Evolutionary conservation across 768 basidiomycete genomes (phyloP).

Genomic region (Austroboletus eburneus): DNA sequence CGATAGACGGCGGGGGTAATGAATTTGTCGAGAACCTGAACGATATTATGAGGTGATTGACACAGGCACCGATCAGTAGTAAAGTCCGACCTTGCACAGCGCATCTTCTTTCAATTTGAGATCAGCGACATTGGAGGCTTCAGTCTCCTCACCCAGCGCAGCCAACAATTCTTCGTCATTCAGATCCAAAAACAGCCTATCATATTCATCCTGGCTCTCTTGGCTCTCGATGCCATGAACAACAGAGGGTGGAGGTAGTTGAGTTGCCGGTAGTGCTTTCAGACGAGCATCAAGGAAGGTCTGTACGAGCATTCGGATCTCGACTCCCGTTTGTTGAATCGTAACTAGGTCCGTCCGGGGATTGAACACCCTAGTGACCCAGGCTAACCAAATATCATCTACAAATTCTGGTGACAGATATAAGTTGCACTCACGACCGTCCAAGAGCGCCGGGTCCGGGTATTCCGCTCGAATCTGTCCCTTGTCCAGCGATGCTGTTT

Average conservation of each 20-base stretch:
- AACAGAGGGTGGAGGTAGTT: constrained; percentile 31
- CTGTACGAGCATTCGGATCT: constrained; percentile 56
- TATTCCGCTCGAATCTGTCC: constrained; percentile 39
- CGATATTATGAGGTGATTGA: background rate
- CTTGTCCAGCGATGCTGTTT: constrained; percentile 37
- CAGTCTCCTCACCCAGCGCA: constrained; percentile 41
- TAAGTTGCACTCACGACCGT: constrained; percentile 47
- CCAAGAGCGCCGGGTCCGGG: constrained; percentile 59
- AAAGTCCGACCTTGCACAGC: constrained; percentile 45
- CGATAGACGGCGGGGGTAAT: constrained; percentile 54
- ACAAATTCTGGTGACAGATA: background rate
- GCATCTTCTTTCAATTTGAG: constrained; percentile 42
- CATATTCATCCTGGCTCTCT: constrained; percentile 80
- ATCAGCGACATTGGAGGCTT: constrained; percentile 21
- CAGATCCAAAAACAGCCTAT: constrained; percentile 52
- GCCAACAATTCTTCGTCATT: constrained; percentile 58
- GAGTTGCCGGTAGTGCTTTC: constrained; percentile 40
- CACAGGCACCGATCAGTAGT: background rate
- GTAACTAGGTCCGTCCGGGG: constrained; percentile 41
- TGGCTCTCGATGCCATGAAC: constrained; percentile 38
- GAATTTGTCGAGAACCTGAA: constrained; percentile 45
- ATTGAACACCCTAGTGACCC: constrained; percentile 49
- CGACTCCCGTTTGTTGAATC: constrained; percentile 41
- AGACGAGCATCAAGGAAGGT: constrained; percentile 58
- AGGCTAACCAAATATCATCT: constrained; percentile 39